phyloP scores from a whole-genome alignment of 768 basidiomycete species.

The Pleurotus salmoneostramineus region DNA sequence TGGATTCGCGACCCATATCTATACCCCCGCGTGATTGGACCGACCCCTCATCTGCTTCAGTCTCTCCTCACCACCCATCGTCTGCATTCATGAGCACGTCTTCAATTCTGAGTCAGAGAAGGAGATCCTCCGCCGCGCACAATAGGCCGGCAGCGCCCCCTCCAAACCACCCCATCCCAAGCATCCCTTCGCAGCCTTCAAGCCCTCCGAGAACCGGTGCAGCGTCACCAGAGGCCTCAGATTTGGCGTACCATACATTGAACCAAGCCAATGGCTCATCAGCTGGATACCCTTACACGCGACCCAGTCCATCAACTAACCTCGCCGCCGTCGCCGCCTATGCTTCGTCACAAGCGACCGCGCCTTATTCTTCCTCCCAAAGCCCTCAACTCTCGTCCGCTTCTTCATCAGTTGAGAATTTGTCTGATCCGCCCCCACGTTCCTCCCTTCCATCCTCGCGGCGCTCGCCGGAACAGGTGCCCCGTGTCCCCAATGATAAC shows the following conservation, averaged over 20 bases:
- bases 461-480: slow-evolving; percentile 1
- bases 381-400: slow-evolving; percentile 22
- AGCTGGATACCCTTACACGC: slow-evolving; percentile 25
- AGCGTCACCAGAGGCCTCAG: slow-evolving; percentile 17
- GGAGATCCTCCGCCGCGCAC: slow-evolving; percentile 66
- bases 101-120: slow-evolving; percentile 41
- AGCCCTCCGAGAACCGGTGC: slow-evolving; percentile 18
- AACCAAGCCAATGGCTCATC: slow-evolving; percentile 22
- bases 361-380: slow-evolving; percentile 9
- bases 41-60: neutral
- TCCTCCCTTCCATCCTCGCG: slow-evolving; percentile 43
- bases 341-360: slow-evolving; percentile 44
- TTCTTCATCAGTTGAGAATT: slow-evolving; percentile 41
- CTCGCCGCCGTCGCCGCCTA: slow-evolving; percentile 59
- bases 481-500: slow-evolving; percentile 2
- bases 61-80: neutral
- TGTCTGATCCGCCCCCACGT: slow-evolving; percentile 55
- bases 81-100: slow-evolving; percentile 9
- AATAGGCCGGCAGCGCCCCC: slow-evolving; percentile 67
- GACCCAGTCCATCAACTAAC: slow-evolving; percentile 40
- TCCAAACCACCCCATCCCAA: slow-evolving; percentile 72
- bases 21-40: slow-evolving; percentile 22
- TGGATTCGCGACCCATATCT: slow-evolving; percentile 28
- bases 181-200: slow-evolving; percentile 35
- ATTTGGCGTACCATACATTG: slow-evolving; percentile 19